phyloP scores from a whole-genome alignment of 805 yeast genomes.

The Kodamaea neixiangensis region DNA sequence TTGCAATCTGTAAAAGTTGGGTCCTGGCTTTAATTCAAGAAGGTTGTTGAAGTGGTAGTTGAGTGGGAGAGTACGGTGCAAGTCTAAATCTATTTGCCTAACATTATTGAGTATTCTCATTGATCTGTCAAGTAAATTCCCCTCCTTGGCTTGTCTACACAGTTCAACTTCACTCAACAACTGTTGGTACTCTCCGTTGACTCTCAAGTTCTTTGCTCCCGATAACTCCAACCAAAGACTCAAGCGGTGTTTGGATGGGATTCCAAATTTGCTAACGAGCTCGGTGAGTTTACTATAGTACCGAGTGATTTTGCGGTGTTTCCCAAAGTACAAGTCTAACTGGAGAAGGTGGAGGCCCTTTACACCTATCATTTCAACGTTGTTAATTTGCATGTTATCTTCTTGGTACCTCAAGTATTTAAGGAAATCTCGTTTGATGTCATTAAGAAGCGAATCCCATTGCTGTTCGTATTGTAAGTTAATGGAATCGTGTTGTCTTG shows the following conservation, averaged over 20 bases:
- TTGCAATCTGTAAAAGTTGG: conserved; percentile 50
- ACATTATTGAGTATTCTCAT: conserved; percentile 27
- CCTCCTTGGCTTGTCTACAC: neutral
- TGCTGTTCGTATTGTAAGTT: conserved; percentile 38
- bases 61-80: conserved; percentile 56
- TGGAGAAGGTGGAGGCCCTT: conserved; percentile 38
- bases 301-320: conserved; percentile 1
- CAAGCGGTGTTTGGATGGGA: conserved; percentile 50
- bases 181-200: conserved; percentile 50
- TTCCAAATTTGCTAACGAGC: conserved; percentile 44
- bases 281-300: conserved; percentile 17
- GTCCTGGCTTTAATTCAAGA: conserved; percentile 48
- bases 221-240: conserved; percentile 56
- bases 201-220: conserved; percentile 45
- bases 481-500: conserved; percentile 46
- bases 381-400: conserved; percentile 3
- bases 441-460: conserved; percentile 49
- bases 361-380: conserved; percentile 34
- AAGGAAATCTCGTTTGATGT: conserved; percentile 25
- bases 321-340: conserved; percentile 14
- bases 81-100: conserved; percentile 53
- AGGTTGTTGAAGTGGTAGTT: conserved; percentile 49
- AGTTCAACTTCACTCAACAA: conserved; percentile 20
- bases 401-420: conserved; percentile 14
- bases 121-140: neutral